Base-by-base conservation (phyloP, 306 rosid species). In the Ormosia emarginata region DNA sequence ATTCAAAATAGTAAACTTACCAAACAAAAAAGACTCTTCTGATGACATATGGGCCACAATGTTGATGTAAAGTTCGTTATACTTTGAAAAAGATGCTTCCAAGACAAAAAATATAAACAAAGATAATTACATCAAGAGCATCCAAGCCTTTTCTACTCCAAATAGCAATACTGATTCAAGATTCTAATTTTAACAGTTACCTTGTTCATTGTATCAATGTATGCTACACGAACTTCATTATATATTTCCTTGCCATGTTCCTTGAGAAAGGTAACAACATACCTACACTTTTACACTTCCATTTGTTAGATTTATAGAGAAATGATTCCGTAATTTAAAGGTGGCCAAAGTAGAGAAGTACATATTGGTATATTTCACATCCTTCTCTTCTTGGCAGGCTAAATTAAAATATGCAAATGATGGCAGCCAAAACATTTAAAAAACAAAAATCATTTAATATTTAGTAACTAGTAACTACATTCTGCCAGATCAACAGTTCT, bases 201-300 rank as follows among this genome's bases (percentile, higher is more conserved):
- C 99, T 95, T 95, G 86, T 89, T 95, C 97, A 95, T 91, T 44
- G 99, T 95, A 86, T 95, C 99, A 52, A 89, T 89, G 86, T 95
- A 95, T 2, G 98, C 99, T 55, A 87, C 93, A 62, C 95, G 95
- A 81, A 95, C 93, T 91, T 95, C 99, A 65, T 74, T 89, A 65
- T 90, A 91, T 66, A 91, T 88, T 83, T 95, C 99, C 81, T 93
- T 95, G 67, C 99, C 92, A 71, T 95, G 98, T 86, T 93, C 97
- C 89, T 95, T 91, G 85, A 95, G 94, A 79, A 95, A 95, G 80
- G 86, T 89, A 73, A 93, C 79, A 63, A 91, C 77, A 67, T 95
- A 95, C 88, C 98, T 94, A 77, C 90, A 87, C 78, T 79, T 79
- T 58, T 87, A 81, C 50, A 50, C 64, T 65, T 78, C 40, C 44